Conservation (phyloP, 208 protist genomes). For the Entamoeba dispar region DNA sequence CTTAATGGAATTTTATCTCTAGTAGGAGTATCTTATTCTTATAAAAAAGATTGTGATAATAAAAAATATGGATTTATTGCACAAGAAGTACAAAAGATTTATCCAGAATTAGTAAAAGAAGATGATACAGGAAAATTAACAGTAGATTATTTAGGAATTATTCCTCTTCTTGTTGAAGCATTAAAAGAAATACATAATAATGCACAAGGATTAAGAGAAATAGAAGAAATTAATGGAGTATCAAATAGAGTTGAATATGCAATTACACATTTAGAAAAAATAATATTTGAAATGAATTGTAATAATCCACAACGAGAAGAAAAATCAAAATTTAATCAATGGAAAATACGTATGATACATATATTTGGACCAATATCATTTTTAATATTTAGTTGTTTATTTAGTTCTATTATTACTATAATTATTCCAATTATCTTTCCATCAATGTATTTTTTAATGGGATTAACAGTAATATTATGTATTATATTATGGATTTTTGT, state of each 20-base stretch:
- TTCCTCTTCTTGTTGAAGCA: neutral
- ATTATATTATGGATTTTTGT: neutral
- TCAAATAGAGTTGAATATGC: neutral
- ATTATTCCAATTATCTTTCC: neutral
- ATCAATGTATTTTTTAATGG: neutral
- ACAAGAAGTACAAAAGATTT: neutral
- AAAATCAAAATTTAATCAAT: neutral
- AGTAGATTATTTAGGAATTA: neutral
- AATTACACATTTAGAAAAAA: neutral
- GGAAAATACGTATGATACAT: neutral
- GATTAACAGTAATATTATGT: neutral
- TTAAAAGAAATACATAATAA: neutral
- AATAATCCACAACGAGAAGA: neutral
- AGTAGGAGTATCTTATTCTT: neutral
- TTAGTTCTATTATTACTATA: neutral
- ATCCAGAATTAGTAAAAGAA: neutral
- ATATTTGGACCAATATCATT: neutral
- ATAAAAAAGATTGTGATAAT: neutral
- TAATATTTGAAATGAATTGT: neutral
- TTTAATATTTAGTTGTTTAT: neutral
- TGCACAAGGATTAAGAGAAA: neutral
- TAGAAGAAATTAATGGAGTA: neutral
- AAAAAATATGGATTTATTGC: neutral
- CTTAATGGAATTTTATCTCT: neutral
- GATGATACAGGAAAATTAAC: neutral